These are phyloP conservation scores for Septoria linicola DNA, from an alignment of 2,329 filamentous ascomycete species.

Conservation along the genomic window DNA sequence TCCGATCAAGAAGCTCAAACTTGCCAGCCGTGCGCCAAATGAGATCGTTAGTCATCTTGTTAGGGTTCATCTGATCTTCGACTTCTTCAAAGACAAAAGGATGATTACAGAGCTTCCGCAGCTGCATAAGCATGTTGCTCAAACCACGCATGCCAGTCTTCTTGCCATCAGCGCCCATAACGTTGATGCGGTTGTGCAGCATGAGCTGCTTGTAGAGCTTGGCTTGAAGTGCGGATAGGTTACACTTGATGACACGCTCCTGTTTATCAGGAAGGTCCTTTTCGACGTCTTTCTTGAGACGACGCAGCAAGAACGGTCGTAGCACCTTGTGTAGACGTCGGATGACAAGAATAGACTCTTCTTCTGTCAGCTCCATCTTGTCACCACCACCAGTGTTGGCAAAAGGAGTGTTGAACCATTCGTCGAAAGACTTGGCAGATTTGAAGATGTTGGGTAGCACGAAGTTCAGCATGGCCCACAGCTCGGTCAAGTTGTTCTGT, in stretches of 20 bases:
- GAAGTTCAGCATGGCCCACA: constrained; percentile 99
- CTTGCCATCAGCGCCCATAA: constrained; percentile 92
- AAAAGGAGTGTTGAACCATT: constrained; percentile 99
- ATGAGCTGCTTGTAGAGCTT: constrained; percentile 98
- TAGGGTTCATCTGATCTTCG: constrained; percentile 95
- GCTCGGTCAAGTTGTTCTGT: constrained; percentile 92
- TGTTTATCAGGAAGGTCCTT: constrained; percentile 99
- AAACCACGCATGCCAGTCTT: constrained; percentile 91
- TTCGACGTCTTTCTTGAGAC: constrained; percentile 99
- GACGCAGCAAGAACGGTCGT: constrained; percentile 92
- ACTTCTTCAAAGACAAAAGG: constrained; percentile 98
- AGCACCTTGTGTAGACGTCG: constrained; percentile 97
- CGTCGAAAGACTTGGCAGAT: constrained; percentile 96
- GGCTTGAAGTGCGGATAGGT: constrained; percentile 89
- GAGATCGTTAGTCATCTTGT: constrained; percentile 82
- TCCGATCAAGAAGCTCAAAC: constrained; percentile 89
- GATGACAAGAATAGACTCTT: constrained; percentile 98
- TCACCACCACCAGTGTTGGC: constrained; percentile 97
- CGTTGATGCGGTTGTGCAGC: constrained; percentile 88
- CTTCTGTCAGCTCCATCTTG: constrained; percentile 98
- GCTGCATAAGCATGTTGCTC: constrained; percentile 99
- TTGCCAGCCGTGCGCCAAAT: constrained; percentile 96
- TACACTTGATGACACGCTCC: constrained; percentile 98
- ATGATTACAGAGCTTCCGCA: constrained; percentile 98
- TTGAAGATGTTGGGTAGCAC: constrained; percentile 99